Evolutionary conservation across 2,329 filamentous ascomycete species (phyloP).

Genomic region (Aureobasidium sp.): DNA sequence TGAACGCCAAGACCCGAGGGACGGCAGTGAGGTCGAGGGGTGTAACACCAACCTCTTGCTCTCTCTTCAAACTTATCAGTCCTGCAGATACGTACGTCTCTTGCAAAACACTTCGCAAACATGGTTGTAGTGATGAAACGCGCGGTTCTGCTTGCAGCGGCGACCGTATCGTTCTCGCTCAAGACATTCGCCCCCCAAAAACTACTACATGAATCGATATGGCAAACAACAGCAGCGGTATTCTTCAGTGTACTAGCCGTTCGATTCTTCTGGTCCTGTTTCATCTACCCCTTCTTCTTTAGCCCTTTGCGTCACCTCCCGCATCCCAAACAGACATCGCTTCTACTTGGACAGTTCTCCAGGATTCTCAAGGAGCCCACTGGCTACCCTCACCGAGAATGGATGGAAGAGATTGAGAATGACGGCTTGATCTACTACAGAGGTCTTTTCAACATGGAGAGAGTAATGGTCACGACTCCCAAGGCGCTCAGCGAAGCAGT

Average conservation of each 20-base stretch:
- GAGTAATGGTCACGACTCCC: constrained; percentile 31
- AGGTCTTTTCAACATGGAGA: constrained; percentile 30
- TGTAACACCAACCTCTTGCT: background rate
- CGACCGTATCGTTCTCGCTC: background rate
- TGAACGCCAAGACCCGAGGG: background rate
- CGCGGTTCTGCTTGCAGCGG: background rate
- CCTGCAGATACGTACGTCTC: no score
- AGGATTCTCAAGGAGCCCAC: constrained; percentile 28
- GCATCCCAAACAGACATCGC: constrained; percentile 20
- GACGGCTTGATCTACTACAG: constrained; percentile 31
- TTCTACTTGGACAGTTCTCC: constrained; percentile 30
- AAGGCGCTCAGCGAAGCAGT: constrained; percentile 42
- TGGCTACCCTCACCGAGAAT: constrained; percentile 16
- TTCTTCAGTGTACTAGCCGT: background rate
- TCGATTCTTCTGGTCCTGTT: background rate
- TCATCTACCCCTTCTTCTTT: constrained; percentile 30
- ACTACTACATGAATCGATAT: background rate
- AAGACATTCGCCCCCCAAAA: background rate
- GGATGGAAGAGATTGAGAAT: constrained; percentile 9
- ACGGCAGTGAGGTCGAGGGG: background rate
- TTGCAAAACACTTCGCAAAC: no score
- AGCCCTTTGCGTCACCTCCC: constrained; percentile 34
- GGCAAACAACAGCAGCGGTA: background rate
- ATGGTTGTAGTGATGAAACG: background rate
- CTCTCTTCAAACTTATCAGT: background rate